These are phyloP conservation scores for Acanthamoeba lenticulata DNA, from an alignment of 208 protist genomes.

Conservation along the genomic window DNA sequence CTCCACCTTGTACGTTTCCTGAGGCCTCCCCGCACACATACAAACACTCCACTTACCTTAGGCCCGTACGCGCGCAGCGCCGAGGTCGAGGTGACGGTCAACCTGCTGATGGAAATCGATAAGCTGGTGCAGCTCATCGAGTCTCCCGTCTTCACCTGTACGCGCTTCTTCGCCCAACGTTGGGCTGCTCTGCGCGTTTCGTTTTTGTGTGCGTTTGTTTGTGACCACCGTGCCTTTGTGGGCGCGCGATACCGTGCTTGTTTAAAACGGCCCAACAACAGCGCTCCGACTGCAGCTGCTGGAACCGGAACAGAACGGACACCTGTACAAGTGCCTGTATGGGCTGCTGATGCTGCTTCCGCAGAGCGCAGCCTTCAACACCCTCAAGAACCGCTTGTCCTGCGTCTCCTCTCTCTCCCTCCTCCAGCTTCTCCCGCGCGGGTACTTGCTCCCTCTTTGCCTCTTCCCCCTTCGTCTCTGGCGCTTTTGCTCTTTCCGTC, in stretches of 20 bases:
- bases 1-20: constrained; percentile 79
- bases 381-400: constrained; percentile 78
- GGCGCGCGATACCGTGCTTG: too few species aligned
- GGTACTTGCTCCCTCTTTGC: background rate
- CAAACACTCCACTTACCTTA: too few species aligned
- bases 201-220: background rate
- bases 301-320: constrained; percentile 87
- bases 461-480: background rate
- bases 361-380: constrained; percentile 92
- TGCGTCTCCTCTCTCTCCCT: constrained; percentile 70
- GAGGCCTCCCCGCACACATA: background rate
- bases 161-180: background rate
- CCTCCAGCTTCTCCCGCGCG: background rate
- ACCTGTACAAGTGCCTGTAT: constrained; percentile 94
- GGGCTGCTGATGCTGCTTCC: constrained; percentile 97
- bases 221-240: too few species aligned
- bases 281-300: constrained; percentile 93
- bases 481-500: background rate
- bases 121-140: constrained; percentile 96
- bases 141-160: constrained; percentile 93
- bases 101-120: constrained; percentile 95
- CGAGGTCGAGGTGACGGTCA: constrained; percentile 91
- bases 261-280: constrained; percentile 61
- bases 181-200: background rate
- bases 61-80: constrained; percentile 82